Conservation (phyloP, 2,329 filamentous ascomycete species). For the Gaeumannomyces tritici region DNA sequence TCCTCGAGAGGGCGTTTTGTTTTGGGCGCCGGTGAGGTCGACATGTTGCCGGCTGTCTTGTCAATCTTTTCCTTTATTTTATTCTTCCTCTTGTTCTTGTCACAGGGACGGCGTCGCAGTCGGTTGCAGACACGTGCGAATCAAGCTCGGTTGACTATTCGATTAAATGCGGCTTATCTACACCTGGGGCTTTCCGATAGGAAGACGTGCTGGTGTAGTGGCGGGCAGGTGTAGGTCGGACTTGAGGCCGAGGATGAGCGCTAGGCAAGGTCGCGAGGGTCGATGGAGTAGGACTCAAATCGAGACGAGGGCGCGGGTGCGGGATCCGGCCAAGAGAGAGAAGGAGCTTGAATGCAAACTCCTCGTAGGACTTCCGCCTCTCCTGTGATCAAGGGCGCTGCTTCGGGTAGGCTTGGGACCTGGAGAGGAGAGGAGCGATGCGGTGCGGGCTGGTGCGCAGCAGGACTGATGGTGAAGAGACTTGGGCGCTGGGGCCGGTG, state of each 20-base stretch:
- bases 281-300: conserved; percentile 6
- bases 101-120: conserved; percentile 14
- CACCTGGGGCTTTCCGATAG: conserved; percentile 75
- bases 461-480: neutral
- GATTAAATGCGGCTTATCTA: conserved; percentile 53
- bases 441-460: neutral
- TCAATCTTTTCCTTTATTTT: conserved; percentile 26
- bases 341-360: conserved; percentile 1
- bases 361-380: conserved; percentile 3
- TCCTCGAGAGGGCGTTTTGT: conserved; percentile 94
- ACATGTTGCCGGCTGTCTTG: conserved; percentile 52
- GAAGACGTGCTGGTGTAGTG: conserved; percentile 88
- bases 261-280: conserved; percentile 8
- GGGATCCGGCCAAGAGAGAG: neutral
- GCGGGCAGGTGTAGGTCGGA: conserved; percentile 27
- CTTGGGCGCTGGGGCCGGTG: neutral
- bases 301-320: conserved; percentile 2
- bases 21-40: conserved; percentile 57
- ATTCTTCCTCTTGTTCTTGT: conserved; percentile 20
- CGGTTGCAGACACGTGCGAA: neutral
- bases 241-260: conserved; percentile 10
- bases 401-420: neutral
- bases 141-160: conserved; percentile 27
- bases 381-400: neutral
- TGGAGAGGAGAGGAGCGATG: neutral